Evolutionary conservation across 176 grass and related monocot genomes (phyloP).

Genomic region (Puccinellia tenuiflora): DNA sequence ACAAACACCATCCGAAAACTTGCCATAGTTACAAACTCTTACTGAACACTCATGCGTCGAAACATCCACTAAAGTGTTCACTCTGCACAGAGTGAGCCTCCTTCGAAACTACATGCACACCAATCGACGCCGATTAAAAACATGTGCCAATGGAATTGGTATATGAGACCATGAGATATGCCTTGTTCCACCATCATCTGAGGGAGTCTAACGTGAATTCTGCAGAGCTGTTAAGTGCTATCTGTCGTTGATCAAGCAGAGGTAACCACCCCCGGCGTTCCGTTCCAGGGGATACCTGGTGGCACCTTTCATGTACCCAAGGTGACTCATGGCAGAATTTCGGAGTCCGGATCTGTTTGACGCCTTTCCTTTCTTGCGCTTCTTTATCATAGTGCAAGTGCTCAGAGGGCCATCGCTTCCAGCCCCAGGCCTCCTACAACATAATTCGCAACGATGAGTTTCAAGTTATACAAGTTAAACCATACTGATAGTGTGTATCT

Average conservation of each 20-base stretch:
- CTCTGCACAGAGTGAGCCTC: neutral
- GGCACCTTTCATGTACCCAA: conserved; percentile 48
- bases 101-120: neutral
- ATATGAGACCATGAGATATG: too few relatives aligned
- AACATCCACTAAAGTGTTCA: neutral
- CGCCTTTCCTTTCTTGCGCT: conserved; percentile 42
- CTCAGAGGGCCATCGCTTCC: conserved; percentile 45
- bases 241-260: conserved; percentile 48
- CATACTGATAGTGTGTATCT: neutral
- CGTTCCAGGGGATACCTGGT: conserved; percentile 74
- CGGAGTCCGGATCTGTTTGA: conserved; percentile 36
- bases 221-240: neutral
- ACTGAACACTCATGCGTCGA: neutral
- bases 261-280: conserved; percentile 44
- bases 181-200: neutral
- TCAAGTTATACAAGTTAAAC: too few relatives aligned
- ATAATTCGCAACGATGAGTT: neutral
- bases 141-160: neutral
- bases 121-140: too few relatives aligned
- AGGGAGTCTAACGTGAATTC: neutral
- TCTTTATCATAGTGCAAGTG: conserved; percentile 65
- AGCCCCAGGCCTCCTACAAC: conserved; percentile 60
- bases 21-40: neutral
- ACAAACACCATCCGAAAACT: neutral
- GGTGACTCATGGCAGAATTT: conserved; percentile 53